Base-by-base conservation (phyloP, 2,329 filamentous ascomycete genomes). In the Scedosporium apiospermum region DNA sequence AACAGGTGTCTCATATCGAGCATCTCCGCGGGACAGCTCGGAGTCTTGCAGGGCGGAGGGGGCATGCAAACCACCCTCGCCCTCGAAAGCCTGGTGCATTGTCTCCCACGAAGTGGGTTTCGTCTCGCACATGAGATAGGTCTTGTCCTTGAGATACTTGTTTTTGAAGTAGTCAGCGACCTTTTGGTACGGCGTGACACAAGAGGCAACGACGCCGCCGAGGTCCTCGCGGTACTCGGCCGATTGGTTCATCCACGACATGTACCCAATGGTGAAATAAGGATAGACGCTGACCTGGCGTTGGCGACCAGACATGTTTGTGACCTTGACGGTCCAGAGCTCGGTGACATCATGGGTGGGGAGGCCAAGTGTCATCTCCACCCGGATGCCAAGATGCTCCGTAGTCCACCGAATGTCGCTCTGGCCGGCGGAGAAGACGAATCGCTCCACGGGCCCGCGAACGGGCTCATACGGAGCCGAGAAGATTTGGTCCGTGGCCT, bases 191-290 rank as follows among this genome's bases (percentile, higher is more conserved):
- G 82, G 82, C 1, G 81, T 83, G 64, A 82, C 77, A 67, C 78
- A 78, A 69, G 74, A 82, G 26, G 74, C 80, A 10, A 85, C 75
- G 12, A 85, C 73, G 26, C 78, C 82, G 23, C 74, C 73, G 21
- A 83, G 73, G 9, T 81, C 77, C 5, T 71, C 62, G 23, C 77
- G 75, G 74, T 80, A 84, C 65, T 81, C 78, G 42, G 78, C 81
- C 38, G 80, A 80, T 68, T 83, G 82, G 68, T 83, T 84, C 82
- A 84, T 85, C 82, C 82, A 84, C 14, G 82, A 84, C 80, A 83
- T 83, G 71, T 82, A 83, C n/a, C 82, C 82, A 61, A 84, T 76
- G 42, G 80, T 78, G 70, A 84, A 85, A 66, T 83, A 83, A 0
- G 82, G 81, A 64, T 82, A 83, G 34, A 84, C 71, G 68, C 80